Evolutionary conservation across 352 stramenopile genomes (phyloP).

Genomic region (Phytophthora nicotianae): DNA sequence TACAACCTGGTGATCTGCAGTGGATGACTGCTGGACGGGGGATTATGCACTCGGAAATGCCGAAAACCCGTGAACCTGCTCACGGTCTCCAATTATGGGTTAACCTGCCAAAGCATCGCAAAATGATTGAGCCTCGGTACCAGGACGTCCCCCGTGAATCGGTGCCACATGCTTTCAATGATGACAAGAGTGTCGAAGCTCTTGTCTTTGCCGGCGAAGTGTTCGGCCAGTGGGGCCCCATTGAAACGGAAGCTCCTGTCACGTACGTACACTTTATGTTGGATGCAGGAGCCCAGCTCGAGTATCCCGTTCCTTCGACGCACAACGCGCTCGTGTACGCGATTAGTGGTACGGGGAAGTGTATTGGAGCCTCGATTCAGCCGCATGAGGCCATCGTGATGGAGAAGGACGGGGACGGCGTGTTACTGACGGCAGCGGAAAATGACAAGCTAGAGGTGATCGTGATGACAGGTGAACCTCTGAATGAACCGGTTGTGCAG

Average conservation of each 20-base stretch:
- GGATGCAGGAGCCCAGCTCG: conserved; percentile 33
- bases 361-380: conserved; percentile 26
- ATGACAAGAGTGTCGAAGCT: conserved; percentile 49
- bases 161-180: conserved; percentile 47
- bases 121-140: conserved; percentile 54
- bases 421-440: conserved; percentile 39
- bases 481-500: conserved; percentile 68
- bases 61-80: conserved; percentile 28
- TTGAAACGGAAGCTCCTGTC: conserved; percentile 51
- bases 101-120: conserved; percentile 42
- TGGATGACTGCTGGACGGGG: conserved; percentile 58
- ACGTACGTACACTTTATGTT: conserved; percentile 63
- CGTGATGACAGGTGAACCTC: conserved; percentile 52
- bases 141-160: conserved; percentile 57
- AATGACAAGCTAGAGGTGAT: conserved; percentile 53
- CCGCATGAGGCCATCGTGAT: conserved; percentile 60
- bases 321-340: conserved; percentile 56
- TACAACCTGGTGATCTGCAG: conserved; percentile 53
- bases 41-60: conserved; percentile 67
- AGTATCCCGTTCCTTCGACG: conserved; percentile 45
- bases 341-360: conserved; percentile 38
- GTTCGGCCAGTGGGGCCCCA: conserved; percentile 44
- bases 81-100: conserved; percentile 62
- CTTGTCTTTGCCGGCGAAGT: conserved; percentile 59
- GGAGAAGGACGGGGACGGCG: conserved; percentile 54